Evolutionary conservation across 116 monocot species (phyloP).

Genomic region (Papilionanthe hybrid): DNA sequence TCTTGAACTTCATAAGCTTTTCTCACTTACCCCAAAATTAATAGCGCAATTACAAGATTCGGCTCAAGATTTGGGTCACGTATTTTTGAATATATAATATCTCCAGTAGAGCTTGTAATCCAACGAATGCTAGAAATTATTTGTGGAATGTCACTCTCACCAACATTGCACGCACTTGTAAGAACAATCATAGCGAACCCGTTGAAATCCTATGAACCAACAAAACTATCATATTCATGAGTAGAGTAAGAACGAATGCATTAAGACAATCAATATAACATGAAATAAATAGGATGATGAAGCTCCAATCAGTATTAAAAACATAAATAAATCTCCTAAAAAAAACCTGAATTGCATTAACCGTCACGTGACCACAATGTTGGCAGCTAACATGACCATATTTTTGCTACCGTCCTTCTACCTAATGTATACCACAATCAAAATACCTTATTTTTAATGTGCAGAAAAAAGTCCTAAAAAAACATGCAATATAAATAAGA

Average conservation of each 20-base stretch:
- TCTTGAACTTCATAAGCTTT: neutral
- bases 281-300: neutral
- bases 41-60: conserved; percentile 50
- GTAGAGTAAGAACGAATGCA: neutral
- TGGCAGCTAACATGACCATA: neutral
- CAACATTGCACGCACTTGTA: conserved; percentile 42
- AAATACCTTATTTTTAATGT: neutral
- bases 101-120: conserved; percentile 38
- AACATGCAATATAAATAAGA: neutral
- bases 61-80: conserved; percentile 62
- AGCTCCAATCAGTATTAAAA: neutral
- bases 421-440: neutral
- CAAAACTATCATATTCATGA: conserved; percentile 1
- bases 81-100: conserved; percentile 54
- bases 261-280: neutral
- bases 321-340: neutral
- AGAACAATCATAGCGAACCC: conserved; percentile 50
- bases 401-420: neutral
- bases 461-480: neutral
- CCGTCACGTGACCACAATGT: neutral
- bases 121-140: conserved; percentile 41
- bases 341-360: neutral
- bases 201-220: conserved; percentile 42
- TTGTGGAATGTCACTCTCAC: conserved; percentile 36
- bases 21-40: conserved; percentile 60